A percentile compares a stretch with the other conserved stretches of the same genome.
Evolutionary conservation across 2,329 filamentous ascomycete genomes (phyloP).

Genomic region (Dactylellina haptotyla): DNA sequence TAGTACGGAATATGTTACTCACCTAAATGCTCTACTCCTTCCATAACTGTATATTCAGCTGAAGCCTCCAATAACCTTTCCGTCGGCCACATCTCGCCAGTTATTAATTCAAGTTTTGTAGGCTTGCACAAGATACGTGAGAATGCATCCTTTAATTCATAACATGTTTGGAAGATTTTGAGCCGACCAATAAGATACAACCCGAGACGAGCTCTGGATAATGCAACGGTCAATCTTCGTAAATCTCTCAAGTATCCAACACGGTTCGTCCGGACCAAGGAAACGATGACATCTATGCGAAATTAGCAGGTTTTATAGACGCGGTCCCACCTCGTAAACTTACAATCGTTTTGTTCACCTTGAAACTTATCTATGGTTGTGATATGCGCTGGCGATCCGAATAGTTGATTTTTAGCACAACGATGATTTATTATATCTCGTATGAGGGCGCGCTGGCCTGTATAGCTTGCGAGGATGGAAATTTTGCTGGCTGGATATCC

Average conservation of each 20-base stretch:
- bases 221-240: slow-evolving; percentile 89
- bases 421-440: slow-evolving; percentile 84
- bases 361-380: slow-evolving; percentile 99
- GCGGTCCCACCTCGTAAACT: slow-evolving; percentile 61
- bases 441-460: slow-evolving; percentile 88
- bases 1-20: not conserved
- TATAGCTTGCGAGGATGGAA: slow-evolving; percentile 90
- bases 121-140: slow-evolving; percentile 70
- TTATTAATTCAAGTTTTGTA: slow-evolving; percentile 81
- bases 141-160: slow-evolving; percentile 88
- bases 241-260: slow-evolving; percentile 95
- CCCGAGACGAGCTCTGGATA: slow-evolving; percentile 89
- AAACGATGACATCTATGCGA: slow-evolving; percentile 83
- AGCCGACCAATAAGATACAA: slow-evolving; percentile 91
- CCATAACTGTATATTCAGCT: slow-evolving; percentile 73
- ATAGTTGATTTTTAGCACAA: slow-evolving; percentile 83
- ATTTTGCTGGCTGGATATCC: slow-evolving; percentile 88
- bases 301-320: slow-evolving; percentile 1
- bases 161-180: slow-evolving; percentile 86
- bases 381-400: slow-evolving; percentile 87
- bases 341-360: slow-evolving; percentile 98
- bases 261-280: slow-evolving; percentile 84
- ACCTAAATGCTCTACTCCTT: slow-evolving; percentile 80
- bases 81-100: slow-evolving; percentile 85
- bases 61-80: slow-evolving; percentile 63